Percentiles rank a stretch among this genome's conserved stretches.
Conservation (phyloP, 169 alveolate genomes). For the Cyclospora cayetanensis region DNA sequence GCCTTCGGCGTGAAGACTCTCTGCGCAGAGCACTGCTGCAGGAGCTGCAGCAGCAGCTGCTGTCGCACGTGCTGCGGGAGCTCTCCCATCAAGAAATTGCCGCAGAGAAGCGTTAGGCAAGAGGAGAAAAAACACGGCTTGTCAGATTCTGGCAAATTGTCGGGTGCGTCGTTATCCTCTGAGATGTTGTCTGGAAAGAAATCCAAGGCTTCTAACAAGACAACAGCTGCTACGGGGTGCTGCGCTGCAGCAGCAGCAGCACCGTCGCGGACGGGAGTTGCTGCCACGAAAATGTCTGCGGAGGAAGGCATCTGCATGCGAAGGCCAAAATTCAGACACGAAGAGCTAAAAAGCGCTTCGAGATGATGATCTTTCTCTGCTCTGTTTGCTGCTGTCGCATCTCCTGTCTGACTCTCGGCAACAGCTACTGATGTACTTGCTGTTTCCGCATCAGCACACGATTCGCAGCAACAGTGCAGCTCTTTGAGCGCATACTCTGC, state of each 20-base stretch:
- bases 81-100: conserved; percentile 23
- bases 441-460: background rate
- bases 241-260: conserved; percentile 25
- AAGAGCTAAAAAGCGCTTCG: conserved; percentile 12
- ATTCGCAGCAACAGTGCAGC: conserved; percentile 49
- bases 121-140: conserved; percentile 24
- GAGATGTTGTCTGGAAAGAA: conserved; percentile 14
- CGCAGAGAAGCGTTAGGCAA: conserved; percentile 20
- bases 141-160: background rate
- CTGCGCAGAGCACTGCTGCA: conserved; percentile 39
- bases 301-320: background rate
- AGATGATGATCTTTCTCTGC: no score
- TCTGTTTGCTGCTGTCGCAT: background rate
- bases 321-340: background rate
- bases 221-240: conserved; percentile 31
- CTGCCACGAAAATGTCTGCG: background rate
- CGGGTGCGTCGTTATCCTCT: background rate
- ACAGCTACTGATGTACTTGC: conserved; percentile 2
- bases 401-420: background rate
- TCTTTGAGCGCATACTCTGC: background rate
- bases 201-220: conserved; percentile 22
- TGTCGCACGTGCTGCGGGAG: conserved; percentile 57
- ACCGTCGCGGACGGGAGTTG: no score
- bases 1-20: conserved; percentile 1
- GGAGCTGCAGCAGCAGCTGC: conserved; percentile 49